These are phyloP conservation scores for Coemansia sp. DNA, from an alignment of 192 early-diverging fungal species.

Conservation along the genomic window DNA sequence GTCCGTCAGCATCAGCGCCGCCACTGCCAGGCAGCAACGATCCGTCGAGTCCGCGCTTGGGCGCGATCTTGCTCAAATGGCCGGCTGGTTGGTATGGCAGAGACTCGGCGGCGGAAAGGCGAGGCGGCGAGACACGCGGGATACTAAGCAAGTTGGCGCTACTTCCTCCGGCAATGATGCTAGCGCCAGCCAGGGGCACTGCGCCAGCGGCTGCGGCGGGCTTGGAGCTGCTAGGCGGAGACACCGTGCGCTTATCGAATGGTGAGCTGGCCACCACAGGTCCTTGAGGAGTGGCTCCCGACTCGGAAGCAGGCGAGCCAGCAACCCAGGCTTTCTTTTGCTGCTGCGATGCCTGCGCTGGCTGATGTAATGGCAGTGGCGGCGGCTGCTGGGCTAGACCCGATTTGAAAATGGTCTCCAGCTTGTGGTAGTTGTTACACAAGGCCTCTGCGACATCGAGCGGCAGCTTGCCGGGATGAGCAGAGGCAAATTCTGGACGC, in stretches of 20 bases:
- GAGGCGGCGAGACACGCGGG: constrained; percentile 39
- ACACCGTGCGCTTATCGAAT: background rate
- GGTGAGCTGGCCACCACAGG: background rate
- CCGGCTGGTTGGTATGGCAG: constrained; percentile 12
- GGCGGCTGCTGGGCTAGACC: constrained; percentile 4
- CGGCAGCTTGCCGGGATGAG: constrained; percentile 37
- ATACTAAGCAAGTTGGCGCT: constrained; percentile 17
- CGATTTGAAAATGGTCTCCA: constrained; percentile 45
- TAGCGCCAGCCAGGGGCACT: background rate
- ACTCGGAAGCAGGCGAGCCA: constrained; percentile 1
- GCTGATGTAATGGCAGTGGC: background rate
- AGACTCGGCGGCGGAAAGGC: constrained; percentile 35
- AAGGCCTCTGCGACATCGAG: constrained; percentile 46
- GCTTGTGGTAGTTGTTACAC: constrained; percentile 44
- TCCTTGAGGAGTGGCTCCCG: background rate
- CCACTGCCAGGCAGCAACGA: background rate
- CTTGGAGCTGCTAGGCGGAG: background rate
- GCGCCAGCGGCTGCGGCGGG: background rate
- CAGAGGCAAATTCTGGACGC: constrained; percentile 24
- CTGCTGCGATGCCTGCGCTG: constrained; percentile 2
- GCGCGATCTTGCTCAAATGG: constrained; percentile 43
- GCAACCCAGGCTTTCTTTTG: constrained; percentile 5
- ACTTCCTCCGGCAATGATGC: constrained; percentile 1
- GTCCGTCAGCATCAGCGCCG: constrained; percentile 14
- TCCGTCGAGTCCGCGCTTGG: constrained; percentile 40